Evolutionary conservation across 805 yeast species (phyloP).

Genomic region (Candida ipomoeae): DNA sequence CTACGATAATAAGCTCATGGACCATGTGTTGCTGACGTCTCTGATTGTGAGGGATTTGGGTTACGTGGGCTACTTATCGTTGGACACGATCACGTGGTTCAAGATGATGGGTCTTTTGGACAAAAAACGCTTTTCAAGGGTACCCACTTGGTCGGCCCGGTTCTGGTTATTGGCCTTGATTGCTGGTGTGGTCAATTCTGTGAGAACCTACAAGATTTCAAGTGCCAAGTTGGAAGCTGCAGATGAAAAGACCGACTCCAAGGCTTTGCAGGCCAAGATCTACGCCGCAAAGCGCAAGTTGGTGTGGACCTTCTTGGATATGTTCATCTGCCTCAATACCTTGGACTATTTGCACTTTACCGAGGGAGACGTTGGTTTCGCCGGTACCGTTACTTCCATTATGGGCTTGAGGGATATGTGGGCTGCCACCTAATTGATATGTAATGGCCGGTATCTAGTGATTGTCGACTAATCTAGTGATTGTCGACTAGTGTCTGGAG

Average conservation of each 20-base stretch:
- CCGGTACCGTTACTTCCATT: conserved; percentile 78
- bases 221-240: conserved; percentile 30
- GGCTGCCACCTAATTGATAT: conserved; percentile 37
- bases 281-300: conserved; percentile 55
- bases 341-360: conserved; percentile 55
- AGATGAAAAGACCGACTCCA: conserved; percentile 28
- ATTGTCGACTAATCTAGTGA: too few species aligned
- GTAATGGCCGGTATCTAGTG: too few species aligned
- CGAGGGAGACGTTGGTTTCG: conserved; percentile 79
- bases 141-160: conserved; percentile 57
- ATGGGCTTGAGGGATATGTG: conserved; percentile 74
- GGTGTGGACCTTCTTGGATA: conserved; percentile 73
- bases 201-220: conserved; percentile 50
- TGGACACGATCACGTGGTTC: conserved; percentile 63
- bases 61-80: conserved; percentile 56
- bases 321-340: conserved; percentile 68
- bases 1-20: conserved; percentile 65
- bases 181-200: conserved; percentile 57
- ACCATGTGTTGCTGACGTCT: conserved; percentile 50
- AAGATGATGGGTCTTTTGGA: conserved; percentile 55
- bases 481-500: too few species aligned
- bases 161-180: conserved; percentile 75
- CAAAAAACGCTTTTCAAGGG: conserved; percentile 41
- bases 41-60: conserved; percentile 56
- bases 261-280: conserved; percentile 42